Percentiles rank a stretch among this genome's conserved stretches.
Evolutionary conservation across 257 asterid genomes (phyloP).

Genomic region (Nicotiana obtusifolia): DNA sequence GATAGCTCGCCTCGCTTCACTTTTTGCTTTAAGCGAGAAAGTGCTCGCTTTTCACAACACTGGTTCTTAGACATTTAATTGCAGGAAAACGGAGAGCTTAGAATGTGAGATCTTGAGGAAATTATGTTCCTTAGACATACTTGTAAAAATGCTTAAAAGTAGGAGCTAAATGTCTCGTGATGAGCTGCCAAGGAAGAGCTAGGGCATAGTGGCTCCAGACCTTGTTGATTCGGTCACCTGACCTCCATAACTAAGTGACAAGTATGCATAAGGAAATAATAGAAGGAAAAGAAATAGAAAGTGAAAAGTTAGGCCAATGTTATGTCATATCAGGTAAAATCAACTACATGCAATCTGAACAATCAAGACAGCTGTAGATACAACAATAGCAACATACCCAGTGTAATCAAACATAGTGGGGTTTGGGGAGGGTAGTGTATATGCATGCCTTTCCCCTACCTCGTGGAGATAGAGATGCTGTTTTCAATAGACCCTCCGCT

Average conservation of each 20-base stretch:
- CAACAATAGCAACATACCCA: too few species aligned
- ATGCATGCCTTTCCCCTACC: too few species aligned
- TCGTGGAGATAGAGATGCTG: too few species aligned
- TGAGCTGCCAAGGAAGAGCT: not conserved
- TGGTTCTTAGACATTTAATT: not conserved
- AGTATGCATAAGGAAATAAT: not conserved
- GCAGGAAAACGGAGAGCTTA: not conserved
- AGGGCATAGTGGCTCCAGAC: not conserved
- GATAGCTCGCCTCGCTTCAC: too few species aligned
- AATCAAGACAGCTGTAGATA: too few species aligned
- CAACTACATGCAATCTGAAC: too few species aligned
- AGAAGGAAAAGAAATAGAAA: not conserved
- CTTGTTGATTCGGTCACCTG: not conserved
- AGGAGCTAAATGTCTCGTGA: not conserved
- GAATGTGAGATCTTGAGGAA: not conserved
- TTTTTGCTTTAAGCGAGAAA: too few species aligned
- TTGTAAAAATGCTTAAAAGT: not conserved
- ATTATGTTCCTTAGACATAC: not conserved
- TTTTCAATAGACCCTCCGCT: too few species aligned
- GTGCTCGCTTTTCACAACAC: too few species aligned
- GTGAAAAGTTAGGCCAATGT: not conserved
- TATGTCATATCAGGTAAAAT: too few species aligned
- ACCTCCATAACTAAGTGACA: not conserved
- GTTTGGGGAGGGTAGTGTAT: too few species aligned
- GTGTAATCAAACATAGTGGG: too few species aligned